Base-by-base conservation (phyloP, 1,284 basidiomycete genomes). In the Ganoderma multipileum region DNA sequence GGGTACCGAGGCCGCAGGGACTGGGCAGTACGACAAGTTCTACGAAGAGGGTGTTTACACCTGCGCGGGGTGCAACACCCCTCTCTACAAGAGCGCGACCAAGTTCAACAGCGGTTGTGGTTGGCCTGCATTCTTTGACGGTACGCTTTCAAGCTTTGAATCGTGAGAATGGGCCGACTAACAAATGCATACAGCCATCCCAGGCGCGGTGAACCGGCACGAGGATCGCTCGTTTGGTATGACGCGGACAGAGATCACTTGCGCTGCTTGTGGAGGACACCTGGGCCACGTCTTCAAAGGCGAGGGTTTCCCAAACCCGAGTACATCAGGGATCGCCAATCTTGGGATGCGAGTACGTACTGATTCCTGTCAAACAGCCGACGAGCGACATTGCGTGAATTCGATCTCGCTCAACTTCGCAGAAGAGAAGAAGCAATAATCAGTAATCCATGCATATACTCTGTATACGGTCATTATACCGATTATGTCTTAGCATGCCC, bases 81-180 rank as follows among this genome's bases (percentile, higher is more conserved):
- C 91, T 0, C 79, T 97, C 58, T 97, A 97, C 85, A 93, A 91
- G 82, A 95, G 94, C 75, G 86, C 85, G 39, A 96, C 95, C 72
- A 98, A 98, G 82, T 98, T 98, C 81, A 87, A 94, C 75, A 95
- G 93, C 67, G 95, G 95, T 12, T 98, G 96, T 76, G 96, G 96
- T 39, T 98, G 96, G 96, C 96, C 96, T n/a, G 96, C 96, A 0
- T 98, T 97, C 86, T 98, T 93, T 78, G 96, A 97, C 77, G 92
- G 92, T 92, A 47, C 57, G 60, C 36, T 33, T n/a, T 61, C 16
- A 16, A 20, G 28, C 30, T 23, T 20, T 20, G 44, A 11, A 26
- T 68, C 38, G 62, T 61, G 47, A 39, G 12, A 23, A 33, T 2
- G n/a, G n/a, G n/a, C n/a, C 11, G 18, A 8, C 47, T 63, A 20